Evolutionary conservation across 768 basidiomycete genomes (phyloP).

Genomic region (Mycena kentingensis): DNA sequence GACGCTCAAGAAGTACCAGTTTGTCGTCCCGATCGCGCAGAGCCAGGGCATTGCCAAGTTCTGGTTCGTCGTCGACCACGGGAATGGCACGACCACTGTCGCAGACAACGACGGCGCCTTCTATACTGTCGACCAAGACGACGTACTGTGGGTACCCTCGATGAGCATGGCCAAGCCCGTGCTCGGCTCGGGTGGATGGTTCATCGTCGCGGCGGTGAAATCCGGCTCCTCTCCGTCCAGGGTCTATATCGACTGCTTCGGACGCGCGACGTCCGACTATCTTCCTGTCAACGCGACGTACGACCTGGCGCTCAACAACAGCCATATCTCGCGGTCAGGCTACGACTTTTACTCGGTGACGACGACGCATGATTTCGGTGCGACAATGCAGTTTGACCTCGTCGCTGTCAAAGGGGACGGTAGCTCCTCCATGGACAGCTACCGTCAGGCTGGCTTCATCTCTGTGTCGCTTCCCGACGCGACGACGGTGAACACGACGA

Average conservation of each 20-base stretch:
- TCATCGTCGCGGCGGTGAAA: constrained; percentile 24
- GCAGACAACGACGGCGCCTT: constrained; percentile 17
- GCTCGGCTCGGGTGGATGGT: constrained; percentile 1
- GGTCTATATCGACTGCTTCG: constrained; percentile 36
- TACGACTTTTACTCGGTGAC: constrained; percentile 38
- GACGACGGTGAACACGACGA: constrained; percentile 18
- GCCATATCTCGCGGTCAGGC: constrained; percentile 31
- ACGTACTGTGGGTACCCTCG: constrained; percentile 14
- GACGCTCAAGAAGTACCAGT: constrained; percentile 20
- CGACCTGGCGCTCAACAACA: constrained; percentile 32
- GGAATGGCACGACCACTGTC: constrained; percentile 16
- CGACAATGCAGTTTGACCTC: constrained; percentile 20
- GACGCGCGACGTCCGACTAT: constrained; percentile 33
- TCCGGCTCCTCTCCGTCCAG: constrained; percentile 32
- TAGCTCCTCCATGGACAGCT: constrained; percentile 7
- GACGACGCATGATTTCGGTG: constrained; percentile 19
- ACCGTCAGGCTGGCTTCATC: constrained; percentile 17
- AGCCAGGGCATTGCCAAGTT: constrained; percentile 23
- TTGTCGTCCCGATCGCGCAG: constrained; percentile 22
- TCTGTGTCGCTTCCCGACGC: constrained; percentile 4
- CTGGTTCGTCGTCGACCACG: constrained; percentile 23
- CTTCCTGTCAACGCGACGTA: constrained; percentile 34
- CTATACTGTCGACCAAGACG: constrained; percentile 17
- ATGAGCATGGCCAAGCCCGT: constrained; percentile 19
- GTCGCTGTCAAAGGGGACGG: constrained; percentile 9